A percentile compares a stretch with the other conserved stretches of the same genome.
Conservation (phyloP, 2,329 filamentous ascomycete species). For the Huntiella bhutanensis region DNA sequence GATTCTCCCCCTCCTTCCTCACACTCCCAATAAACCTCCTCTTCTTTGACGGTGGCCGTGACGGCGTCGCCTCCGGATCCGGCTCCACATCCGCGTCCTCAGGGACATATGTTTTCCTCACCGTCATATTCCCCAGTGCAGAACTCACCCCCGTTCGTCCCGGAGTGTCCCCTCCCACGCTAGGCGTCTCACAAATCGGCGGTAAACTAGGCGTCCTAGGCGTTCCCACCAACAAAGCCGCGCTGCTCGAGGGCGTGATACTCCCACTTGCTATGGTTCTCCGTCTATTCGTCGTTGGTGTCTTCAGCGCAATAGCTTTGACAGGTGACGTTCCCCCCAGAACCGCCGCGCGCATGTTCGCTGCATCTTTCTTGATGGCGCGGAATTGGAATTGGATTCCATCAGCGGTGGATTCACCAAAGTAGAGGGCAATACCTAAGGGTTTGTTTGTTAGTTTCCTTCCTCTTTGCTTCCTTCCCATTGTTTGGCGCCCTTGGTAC, state of each 20-base stretch:
- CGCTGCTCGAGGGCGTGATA: not conserved
- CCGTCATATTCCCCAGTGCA: slow-evolving; percentile 16
- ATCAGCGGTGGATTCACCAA: slow-evolving; percentile 36
- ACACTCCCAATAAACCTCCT: not conserved
- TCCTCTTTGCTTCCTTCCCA: too few relatives aligned
- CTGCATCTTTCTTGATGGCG: slow-evolving; percentile 32
- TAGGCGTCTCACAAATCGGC: slow-evolving; percentile 5
- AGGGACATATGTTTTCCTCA: slow-evolving; percentile 12
- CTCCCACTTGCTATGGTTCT: too few relatives aligned
- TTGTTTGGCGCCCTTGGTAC: slow-evolving; percentile 13
- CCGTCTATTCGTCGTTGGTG: slow-evolving; percentile 12
- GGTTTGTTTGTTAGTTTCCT: not conserved
- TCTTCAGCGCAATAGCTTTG: slow-evolving; percentile 17
- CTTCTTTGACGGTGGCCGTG: slow-evolving; percentile 2
- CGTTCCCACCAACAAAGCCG: not conserved
- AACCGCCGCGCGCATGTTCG: slow-evolving; percentile 26
- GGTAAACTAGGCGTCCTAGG: slow-evolving; percentile 3
- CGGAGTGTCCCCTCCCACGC: slow-evolving; percentile 3
- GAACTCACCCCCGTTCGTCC: slow-evolving; percentile 13
- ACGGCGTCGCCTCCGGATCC: slow-evolving; percentile 10
- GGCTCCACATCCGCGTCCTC: slow-evolving; percentile 16
- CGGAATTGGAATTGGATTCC: slow-evolving; percentile 45
- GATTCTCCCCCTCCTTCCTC: not conserved
- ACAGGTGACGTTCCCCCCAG: slow-evolving; percentile 27
- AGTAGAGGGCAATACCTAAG: slow-evolving; percentile 39